These are phyloP conservation scores for Candida sp. DNA, from an alignment of 1,139 yeast species.

Conservation along the genomic window DNA sequence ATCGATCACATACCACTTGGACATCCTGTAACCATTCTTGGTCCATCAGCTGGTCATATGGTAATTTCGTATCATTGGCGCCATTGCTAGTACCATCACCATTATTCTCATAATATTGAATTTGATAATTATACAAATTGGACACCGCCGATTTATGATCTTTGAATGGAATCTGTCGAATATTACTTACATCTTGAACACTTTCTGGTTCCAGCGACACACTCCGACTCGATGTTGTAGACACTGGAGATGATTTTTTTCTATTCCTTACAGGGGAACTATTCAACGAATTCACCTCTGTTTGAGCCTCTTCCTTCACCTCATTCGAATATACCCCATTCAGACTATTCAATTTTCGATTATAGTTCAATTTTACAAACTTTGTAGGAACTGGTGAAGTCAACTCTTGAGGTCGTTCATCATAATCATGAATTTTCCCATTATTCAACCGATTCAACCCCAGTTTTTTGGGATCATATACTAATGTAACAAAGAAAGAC, in stretches of 20 bases:
- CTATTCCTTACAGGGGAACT: constrained; percentile 7
- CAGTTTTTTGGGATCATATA: neutral
- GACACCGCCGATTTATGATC: constrained; percentile 6
- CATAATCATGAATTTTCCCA: neutral
- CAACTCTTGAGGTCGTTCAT: neutral
- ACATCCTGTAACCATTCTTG: constrained; percentile 24
- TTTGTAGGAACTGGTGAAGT: neutral
- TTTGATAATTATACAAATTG: neutral
- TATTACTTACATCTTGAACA: constrained; percentile 2
- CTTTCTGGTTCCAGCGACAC: constrained; percentile 10
- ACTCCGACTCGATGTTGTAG: constrained; percentile 7
- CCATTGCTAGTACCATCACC: constrained; percentile 4
- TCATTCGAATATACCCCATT: neutral
- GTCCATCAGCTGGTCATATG: constrained; percentile 8
- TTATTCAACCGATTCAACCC: too few relatives aligned
- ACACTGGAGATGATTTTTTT: neutral
- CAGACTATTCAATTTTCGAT: neutral
- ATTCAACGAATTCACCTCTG: constrained; percentile 3
- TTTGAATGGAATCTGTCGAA: constrained; percentile 3
- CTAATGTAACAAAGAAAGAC: neutral
- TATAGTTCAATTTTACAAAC: neutral
- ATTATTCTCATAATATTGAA: constrained; percentile 1
- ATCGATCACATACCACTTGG: constrained; percentile 22
- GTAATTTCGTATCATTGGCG: neutral
- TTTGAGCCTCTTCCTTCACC: neutral